Conservation (phyloP, 2,329 filamentous ascomycete species). For the Myriosclerotinia scirpicola region DNA sequence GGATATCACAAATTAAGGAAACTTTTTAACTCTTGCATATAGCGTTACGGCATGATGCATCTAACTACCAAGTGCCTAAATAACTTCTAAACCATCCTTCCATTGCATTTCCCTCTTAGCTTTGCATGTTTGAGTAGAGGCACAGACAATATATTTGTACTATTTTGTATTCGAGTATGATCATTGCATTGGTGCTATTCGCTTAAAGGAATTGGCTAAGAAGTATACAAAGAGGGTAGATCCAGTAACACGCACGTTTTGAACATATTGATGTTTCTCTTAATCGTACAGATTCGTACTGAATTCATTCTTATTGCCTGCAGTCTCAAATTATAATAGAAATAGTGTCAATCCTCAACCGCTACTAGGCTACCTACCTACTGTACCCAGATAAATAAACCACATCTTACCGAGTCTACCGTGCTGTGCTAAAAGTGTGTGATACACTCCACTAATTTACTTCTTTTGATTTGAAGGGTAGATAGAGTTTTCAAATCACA, state of each 20-base stretch:
- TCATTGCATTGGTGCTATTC: neutral
- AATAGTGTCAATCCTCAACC: neutral
- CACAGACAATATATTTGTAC: neutral
- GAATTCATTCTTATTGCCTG: neutral
- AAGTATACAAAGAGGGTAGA: neutral
- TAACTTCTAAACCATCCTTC: slow-evolving; percentile 8
- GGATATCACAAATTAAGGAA: slow-evolving; percentile 19
- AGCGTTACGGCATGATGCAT: slow-evolving; percentile 16
- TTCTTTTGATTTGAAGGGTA: neutral
- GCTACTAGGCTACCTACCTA: neutral
- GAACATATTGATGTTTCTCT: neutral
- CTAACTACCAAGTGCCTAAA: neutral
- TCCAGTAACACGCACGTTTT: slow-evolving; percentile 4
- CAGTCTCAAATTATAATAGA: slow-evolving; percentile 9
- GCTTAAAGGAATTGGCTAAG: neutral
- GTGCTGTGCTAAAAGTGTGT: neutral
- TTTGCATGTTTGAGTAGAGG: neutral
- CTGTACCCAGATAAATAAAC: neutral
- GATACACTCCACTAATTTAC: neutral
- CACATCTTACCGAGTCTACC: neutral
- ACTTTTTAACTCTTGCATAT: slow-evolving; percentile 9
- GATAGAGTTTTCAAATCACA: neutral
- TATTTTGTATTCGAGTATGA: neutral
- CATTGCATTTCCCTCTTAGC: slow-evolving; percentile 12
- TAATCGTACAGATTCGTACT: neutral